phyloP scores from a whole-genome alignment of 2,329 filamentous ascomycete genomes.

The Colletotrichum sp. region DNA sequence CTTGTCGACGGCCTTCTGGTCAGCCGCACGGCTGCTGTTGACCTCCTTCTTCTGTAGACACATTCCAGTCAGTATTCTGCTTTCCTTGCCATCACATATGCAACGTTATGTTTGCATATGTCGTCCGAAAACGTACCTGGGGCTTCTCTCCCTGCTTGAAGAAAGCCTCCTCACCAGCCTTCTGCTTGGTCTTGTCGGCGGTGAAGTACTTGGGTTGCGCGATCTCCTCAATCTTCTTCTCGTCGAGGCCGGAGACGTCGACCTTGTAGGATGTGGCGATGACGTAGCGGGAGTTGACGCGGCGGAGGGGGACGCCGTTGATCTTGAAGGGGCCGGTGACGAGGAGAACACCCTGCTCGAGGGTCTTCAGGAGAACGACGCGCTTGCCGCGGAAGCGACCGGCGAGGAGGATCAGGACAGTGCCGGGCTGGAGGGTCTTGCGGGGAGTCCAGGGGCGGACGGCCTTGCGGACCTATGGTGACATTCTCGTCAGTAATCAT shows the following conservation, averaged over 20 bases:
- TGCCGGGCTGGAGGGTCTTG: constrained; percentile 88
- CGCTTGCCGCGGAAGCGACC: constrained; percentile 99
- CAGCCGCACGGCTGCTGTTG: constrained; percentile 86
- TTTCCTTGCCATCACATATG: background rate
- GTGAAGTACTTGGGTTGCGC: constrained; percentile 90
- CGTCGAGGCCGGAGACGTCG: constrained; percentile 83
- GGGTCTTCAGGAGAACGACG: constrained; percentile 97
- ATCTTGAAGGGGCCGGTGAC: constrained; percentile 99
- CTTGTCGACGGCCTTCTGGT: constrained; percentile 99
- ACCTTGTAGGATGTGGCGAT: constrained; percentile 89
- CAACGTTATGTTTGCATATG: background rate
- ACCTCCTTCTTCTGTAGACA: constrained; percentile 90
- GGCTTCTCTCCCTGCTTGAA: constrained; percentile 99
- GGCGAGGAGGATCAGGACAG: constrained; percentile 98
- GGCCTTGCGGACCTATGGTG: constrained; percentile 86
- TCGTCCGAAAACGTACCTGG: constrained; percentile 69
- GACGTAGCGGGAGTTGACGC: constrained; percentile 92
- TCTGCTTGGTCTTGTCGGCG: constrained; percentile 92
- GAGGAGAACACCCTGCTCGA: constrained; percentile 96
- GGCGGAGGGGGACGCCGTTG: constrained; percentile 97
- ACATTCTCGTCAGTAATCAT: constrained; percentile 5
- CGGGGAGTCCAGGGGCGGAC: constrained; percentile 87
- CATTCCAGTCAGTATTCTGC: constrained; percentile 25
- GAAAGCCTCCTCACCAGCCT: constrained; percentile 97
- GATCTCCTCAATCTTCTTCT: constrained; percentile 85